Base-by-base conservation (phyloP, 441 rosid species). In the Euphorbia schlechtendalii region DNA sequence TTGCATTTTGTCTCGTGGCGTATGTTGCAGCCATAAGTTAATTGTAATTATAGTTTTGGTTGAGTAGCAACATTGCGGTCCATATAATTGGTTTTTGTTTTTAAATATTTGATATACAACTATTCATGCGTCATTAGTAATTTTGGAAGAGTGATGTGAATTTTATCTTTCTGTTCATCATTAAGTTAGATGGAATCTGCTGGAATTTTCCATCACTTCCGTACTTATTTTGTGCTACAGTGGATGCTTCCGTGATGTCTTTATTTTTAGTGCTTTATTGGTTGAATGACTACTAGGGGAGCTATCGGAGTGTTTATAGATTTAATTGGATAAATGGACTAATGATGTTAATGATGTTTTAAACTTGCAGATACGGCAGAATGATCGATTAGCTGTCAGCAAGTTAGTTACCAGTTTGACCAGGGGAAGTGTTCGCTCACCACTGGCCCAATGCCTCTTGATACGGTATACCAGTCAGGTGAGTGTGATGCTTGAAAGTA, bases 401-500 rank as follows among this genome's bases (percentile, higher is more conserved):
- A 94, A 94, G 86, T 79, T 89, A 78, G 99, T 91, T 68, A 90
- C 83, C 61, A 89, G 92, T 80, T 83, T 94, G 83, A 87, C 98
- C 15, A 94, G 85, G 86, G 99, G 98, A 72, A 77, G 88, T 76
- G 96, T 91, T 69, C 98, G 96, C 71, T 94, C 99, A 43, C 99
- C 99, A 45, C 70, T 94, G 78, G 98, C 96, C 45, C 98, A 91
- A 63, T 94, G 99, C 78, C 96, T 85, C 41, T 81, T 94, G 81
- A 92, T 94, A 71, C 98, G 99, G 60, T 91, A 94, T 67, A 71
- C 91, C 61, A 91, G 91, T 70, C 98, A 94, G 96, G 99, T 93
- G 59, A 59, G 28, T 64, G 32, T 53, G 55, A 49, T 70, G 41
- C 12, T 52, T n/a, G 60, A 67, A 24, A 28, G n/a, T 12, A n/a